A percentile compares a stretch with the other conserved stretches of the same genome.
Evolutionary conservation across 78 protist species (phyloP).

Genomic region (Dictyostelium firmibasis): DNA sequence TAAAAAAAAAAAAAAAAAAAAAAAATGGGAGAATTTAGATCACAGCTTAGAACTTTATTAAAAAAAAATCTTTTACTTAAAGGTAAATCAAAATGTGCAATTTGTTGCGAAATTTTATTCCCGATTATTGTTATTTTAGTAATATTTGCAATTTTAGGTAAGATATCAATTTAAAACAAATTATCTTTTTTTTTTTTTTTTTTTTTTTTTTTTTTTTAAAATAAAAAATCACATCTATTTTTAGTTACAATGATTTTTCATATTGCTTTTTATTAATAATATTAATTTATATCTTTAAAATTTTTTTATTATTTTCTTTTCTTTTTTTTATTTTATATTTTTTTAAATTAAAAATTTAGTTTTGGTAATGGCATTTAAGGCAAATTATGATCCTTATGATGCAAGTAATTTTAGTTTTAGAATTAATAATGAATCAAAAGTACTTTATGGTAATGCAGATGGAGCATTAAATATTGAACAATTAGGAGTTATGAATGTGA

Average conservation of each 20-base stretch:
- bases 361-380: slow-evolving; percentile 36
- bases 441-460: slow-evolving; percentile 18
- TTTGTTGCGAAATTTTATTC: slow-evolving; percentile 50
- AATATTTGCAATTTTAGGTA: slow-evolving; percentile 11
- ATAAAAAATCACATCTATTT: too few species aligned
- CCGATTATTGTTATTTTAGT: slow-evolving; percentile 31
- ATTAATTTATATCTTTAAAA: too few species aligned
- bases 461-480: slow-evolving; percentile 11
- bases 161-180: neutral
- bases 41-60: slow-evolving; percentile 6
- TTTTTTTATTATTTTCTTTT: neutral
- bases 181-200: neutral
- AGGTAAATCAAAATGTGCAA: slow-evolving; percentile 26
- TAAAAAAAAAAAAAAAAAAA: neutral
- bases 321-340: neutral
- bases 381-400: slow-evolving; percentile 8
- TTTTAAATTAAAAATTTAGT: neutral
- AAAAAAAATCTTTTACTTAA: slow-evolving; percentile 41
- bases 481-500: neutral
- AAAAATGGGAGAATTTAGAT: slow-evolving; percentile 16
- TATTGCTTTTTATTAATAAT: too few species aligned
- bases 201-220: neutral
- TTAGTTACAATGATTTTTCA: too few species aligned
- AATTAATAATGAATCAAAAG: neutral
- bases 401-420: neutral